Base-by-base conservation (phyloP, 2,329 filamentous ascomycete genomes). In the Xylaria sp. region DNA sequence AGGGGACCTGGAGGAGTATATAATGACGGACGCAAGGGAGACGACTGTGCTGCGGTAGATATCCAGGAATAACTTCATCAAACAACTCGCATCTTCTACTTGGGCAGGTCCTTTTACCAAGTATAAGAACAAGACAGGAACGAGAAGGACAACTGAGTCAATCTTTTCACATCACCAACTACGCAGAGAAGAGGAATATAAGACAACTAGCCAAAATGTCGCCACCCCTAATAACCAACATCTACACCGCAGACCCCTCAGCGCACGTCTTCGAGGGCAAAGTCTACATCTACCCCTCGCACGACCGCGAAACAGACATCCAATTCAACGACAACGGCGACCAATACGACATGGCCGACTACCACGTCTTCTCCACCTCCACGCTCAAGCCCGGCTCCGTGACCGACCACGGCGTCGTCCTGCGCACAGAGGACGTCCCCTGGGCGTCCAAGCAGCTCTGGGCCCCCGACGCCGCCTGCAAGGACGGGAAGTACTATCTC, bases 301-400 rank as follows among this genome's bases (percentile, higher is more conserved):
- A 92, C 75, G 89, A 92, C 74, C 83, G 88, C 66, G 86, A 90
- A 73, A 90, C 87, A 4, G 82, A 85, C 73, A 89, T 91, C 72
- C 59, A 82, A 59, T 87, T 88, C 79, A 92, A 92, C 76, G 89
- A 92, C 79, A 91, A 91, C 80, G 89, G 89, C 70, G 89, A 91
- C 76, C 89, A 92, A 72, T 92, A 91, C 73, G 89, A 91, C 76
- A 92, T 92, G 89, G 80, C 77, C 58, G 89, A 92, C 77, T 92
- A 92, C 79, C 89, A 92, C 74, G 89, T 92, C 72, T 86, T 92
- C 74, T 86, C 83, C 65, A 76, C 75, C 30, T 67, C 73, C 9
- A 77, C 76, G 34, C 74, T 83, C 59, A 80, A 79, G 16, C 57
- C 67, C 7, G 37, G 30, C 47, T 19, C 18, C 19, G 87, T 91